Evolutionary conservation across 768 basidiomycete genomes (phyloP).

Genomic region (Tylopilus subfusipes): DNA sequence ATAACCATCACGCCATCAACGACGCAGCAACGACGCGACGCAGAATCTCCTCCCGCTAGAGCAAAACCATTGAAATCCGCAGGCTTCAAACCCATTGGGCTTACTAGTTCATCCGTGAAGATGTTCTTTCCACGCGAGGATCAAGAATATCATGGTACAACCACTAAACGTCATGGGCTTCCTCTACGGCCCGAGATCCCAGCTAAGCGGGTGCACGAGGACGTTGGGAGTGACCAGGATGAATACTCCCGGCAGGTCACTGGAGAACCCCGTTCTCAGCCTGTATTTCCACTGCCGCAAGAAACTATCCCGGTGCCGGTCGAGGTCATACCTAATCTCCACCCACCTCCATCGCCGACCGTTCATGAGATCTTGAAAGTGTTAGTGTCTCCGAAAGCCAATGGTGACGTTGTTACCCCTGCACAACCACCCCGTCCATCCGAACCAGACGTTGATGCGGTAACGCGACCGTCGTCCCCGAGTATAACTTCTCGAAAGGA

Average conservation of each 20-base stretch:
- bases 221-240: constrained; percentile 18
- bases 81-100: constrained; percentile 68
- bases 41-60: constrained; percentile 20
- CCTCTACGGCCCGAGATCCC: constrained; percentile 26
- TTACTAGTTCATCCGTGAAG: constrained; percentile 53
- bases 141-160: constrained; percentile 44
- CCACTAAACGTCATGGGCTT: constrained; percentile 14
- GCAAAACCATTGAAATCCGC: constrained; percentile 35
- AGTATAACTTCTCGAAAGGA: constrained; percentile 40
- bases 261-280: constrained; percentile 1
- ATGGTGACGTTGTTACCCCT: constrained; percentile 23
- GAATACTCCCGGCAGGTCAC: constrained; percentile 10
- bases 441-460: constrained; percentile 24
- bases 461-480: constrained; percentile 30
- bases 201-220: constrained; percentile 26
- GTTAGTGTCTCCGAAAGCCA: constrained; percentile 23
- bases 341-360: constrained; percentile 14
- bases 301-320: constrained; percentile 9
- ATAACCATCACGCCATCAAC: constrained; percentile 5
- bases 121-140: constrained; percentile 84
- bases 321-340: constrained; percentile 11
- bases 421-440: constrained; percentile 15
- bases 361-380: constrained; percentile 20
- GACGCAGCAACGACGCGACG: constrained; percentile 15
- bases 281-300: constrained; percentile 2